These are phyloP conservation scores for Brassica cretica DNA, from an alignment of 345 rosid genomes.

Conservation along the genomic window DNA sequence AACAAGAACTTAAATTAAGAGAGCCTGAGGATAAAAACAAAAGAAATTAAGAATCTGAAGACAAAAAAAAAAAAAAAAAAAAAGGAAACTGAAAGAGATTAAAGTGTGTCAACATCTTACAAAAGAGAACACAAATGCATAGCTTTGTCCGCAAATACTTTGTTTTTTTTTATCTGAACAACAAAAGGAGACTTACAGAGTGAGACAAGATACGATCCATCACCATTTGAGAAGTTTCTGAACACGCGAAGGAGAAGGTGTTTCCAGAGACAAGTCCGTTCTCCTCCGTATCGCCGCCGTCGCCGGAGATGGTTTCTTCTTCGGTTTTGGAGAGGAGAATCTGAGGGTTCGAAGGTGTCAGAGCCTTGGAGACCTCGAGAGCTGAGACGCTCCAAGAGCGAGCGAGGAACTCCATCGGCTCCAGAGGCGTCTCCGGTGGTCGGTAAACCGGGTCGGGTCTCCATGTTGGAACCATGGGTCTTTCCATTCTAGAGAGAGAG, in stretches of 20 bases:
- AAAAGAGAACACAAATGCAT: constrained; percentile 3
- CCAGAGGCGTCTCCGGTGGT: constrained; percentile 87
- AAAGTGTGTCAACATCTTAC: constrained; percentile 20
- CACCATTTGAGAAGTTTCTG: constrained; percentile 96
- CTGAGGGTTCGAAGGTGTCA: constrained; percentile 58
- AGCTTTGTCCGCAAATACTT: constrained; percentile 38
- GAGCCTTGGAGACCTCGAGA: constrained; percentile 71
- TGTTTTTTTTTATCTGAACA: constrained; percentile 20
- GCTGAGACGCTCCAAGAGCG: constrained; percentile 98
- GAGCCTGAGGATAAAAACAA: background rate
- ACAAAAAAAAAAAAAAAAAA: background rate
- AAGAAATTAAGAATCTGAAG: background rate
- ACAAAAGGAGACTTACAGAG: constrained; percentile 64
- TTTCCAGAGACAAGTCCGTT: constrained; percentile 68
- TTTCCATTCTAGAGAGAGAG: constrained; percentile 48
- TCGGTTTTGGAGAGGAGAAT: constrained; percentile 57
- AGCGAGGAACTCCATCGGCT: constrained; percentile 95
- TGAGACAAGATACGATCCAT: constrained; percentile 98
- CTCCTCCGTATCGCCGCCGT: constrained; percentile 64
- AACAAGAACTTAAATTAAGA: background rate
- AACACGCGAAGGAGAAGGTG: constrained; percentile 88
- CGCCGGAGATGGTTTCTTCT: constrained; percentile 43
- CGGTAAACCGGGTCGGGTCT: constrained; percentile 63
- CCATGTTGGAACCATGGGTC: constrained; percentile 58
- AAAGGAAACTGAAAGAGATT: background rate